Evolutionary conservation across 345 rosid genomes (phyloP), one percentile per base, ranked within the genome.

Genomic region (Euphorbia lathyris): DNA sequence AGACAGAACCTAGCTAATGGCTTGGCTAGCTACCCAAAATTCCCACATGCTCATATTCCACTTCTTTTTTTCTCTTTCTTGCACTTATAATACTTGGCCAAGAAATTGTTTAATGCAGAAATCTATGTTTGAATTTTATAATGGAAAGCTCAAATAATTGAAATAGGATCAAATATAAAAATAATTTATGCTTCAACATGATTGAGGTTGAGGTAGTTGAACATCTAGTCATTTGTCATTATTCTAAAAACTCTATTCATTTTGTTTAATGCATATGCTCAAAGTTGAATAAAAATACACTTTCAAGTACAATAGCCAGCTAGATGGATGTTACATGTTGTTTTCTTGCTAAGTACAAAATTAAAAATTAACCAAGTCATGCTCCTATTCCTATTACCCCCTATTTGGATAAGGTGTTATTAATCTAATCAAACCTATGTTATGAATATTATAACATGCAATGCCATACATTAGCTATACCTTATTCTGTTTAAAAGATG

Each of bases 141-240:
- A 36, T 52, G 50, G 22, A 10, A 12, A 12, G n/a, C 45, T 1
- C 53, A 43, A 52, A 61, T 34, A 26, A 67, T 48, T 66, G 55
- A 30, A 34, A 50, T 9, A n/a, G 5, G 25, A 30, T 51, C 62
- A 25, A 68, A 58, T 29, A 43, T 58, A 19, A 25, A 69, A 27
- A 34, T 34, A 14, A 36, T 11, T 27, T 27, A n/a, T 12, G 61
- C 2, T 42, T 7, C 17, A 30, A 58, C 40, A 63, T 64, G 63
- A 75, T 68, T 59, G 79, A 45, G 3, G 38, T 2, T 3, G 38
- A 34, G 48, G 72, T 72, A 2, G 72, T 65, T 75, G 82, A 68
- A 72, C 65, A 65, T 68, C 77, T 68, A 72, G 69, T 79, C 82
- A 75, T 47, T 53, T 16, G 19, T 51, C 82, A 74, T 68, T 45